Evolutionary conservation across 345 rosid species (phyloP).

Genomic region (Populus deltoides): DNA sequence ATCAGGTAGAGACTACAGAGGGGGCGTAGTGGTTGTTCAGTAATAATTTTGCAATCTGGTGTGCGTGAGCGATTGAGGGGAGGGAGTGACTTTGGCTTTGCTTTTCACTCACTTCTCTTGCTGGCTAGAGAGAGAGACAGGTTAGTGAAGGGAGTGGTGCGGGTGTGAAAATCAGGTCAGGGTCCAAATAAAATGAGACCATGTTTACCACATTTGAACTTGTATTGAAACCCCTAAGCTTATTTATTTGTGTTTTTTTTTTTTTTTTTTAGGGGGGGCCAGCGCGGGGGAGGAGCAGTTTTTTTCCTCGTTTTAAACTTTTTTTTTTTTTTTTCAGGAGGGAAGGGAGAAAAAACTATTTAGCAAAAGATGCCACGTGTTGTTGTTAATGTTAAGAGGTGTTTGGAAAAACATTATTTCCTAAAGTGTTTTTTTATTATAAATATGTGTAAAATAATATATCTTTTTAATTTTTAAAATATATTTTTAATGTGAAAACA

Average conservation of each 20-base stretch:
- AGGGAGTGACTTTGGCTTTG: conserved; percentile 25
- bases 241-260: not conserved
- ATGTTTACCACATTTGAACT: conserved; percentile 6
- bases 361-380: no score
- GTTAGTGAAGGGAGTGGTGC: conserved; percentile 24
- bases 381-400: no score
- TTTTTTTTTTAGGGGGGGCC: not conserved
- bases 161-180: conserved; percentile 12
- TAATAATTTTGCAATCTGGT: conserved; percentile 15
- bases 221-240: not conserved
- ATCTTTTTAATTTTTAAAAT: no score
- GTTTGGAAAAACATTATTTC: no score
- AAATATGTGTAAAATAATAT: no score
- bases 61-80: not conserved
- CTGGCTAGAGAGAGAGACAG: conserved; percentile 4
- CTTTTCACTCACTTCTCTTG: conserved; percentile 49
- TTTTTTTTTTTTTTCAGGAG: no score
- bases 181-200: conserved; percentile 22
- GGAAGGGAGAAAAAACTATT: no score
- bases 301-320: no score
- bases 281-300: no score
- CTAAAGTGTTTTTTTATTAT: no score
- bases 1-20: conserved; percentile 24
- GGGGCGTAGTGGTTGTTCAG: conserved; percentile 26
- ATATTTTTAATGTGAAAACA: no score